Conservation (phyloP, 352 stramenopile species). For the Phytophthora sp. region DNA sequence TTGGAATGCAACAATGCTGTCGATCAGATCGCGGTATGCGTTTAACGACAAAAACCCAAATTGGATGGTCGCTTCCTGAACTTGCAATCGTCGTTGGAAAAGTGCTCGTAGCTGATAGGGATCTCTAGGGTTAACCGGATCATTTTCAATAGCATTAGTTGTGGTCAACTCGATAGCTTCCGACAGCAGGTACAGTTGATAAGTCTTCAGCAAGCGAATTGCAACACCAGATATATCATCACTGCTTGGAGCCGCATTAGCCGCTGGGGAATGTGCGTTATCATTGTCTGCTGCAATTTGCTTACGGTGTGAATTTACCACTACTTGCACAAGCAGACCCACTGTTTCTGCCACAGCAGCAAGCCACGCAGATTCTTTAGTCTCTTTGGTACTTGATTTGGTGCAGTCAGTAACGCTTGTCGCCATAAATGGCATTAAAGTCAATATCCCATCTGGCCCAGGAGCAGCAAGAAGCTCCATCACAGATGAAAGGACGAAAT, state of each 20-base stretch:
- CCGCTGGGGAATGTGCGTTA: background rate
- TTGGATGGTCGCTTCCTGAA: constrained; percentile 74
- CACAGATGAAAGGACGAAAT: constrained; percentile 64
- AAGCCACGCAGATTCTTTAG: constrained; percentile 15
- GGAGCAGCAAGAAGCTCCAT: constrained; percentile 60
- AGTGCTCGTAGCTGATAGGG: constrained; percentile 10
- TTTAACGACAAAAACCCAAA: constrained; percentile 73
- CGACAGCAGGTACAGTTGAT: constrained; percentile 79
- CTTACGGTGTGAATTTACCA: constrained; percentile 31
- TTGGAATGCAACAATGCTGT: constrained; percentile 52
- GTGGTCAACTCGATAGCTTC: constrained; percentile 77
- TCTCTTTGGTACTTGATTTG: background rate
- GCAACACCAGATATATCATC: constrained; percentile 43
- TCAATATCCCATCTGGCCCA: constrained; percentile 70
- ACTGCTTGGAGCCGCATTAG: background rate
- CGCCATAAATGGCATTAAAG: constrained; percentile 57
- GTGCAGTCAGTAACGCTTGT: background rate
- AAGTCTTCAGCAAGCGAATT: constrained; percentile 68
- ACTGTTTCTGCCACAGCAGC: constrained; percentile 46
- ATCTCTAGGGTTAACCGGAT: constrained; percentile 2
- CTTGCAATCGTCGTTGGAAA: constrained; percentile 40
- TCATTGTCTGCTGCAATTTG: constrained; percentile 16
- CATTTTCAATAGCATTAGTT: constrained; percentile 21
- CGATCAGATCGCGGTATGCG: constrained; percentile 59
- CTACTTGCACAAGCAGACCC: constrained; percentile 43